These are phyloP conservation scores for Larix kaempferi DNA, from an alignment of 75 land plant species.

Conservation along the genomic window DNA sequence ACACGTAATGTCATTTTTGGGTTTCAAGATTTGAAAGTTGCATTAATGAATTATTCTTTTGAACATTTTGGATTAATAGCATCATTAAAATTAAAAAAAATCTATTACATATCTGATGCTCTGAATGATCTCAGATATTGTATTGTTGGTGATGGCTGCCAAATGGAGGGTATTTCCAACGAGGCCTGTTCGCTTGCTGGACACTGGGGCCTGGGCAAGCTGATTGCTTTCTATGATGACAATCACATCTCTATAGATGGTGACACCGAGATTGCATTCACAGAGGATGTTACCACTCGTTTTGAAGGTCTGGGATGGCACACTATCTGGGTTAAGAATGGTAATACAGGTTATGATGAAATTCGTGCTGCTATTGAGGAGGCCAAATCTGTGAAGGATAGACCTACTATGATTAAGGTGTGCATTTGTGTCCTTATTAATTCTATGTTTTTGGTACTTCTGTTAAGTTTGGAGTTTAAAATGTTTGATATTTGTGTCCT, in stretches of 20 bases:
- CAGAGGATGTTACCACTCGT: constrained; percentile 76
- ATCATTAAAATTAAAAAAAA: neutral
- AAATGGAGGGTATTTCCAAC: constrained; percentile 96
- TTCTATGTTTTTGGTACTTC: neutral
- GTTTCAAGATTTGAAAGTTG: neutral
- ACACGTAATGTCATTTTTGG: constrained; percentile 62
- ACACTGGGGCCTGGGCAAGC: constrained; percentile 98
- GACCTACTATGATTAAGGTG: constrained; percentile 96
- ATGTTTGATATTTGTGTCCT: neutral
- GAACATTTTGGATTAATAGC: neutral
- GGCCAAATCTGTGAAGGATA: constrained; percentile 82
- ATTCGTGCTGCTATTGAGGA: constrained; percentile 72
- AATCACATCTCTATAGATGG: constrained; percentile 99
- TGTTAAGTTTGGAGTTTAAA: neutral
- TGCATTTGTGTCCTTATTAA: neutral
- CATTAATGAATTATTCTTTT: neutral
- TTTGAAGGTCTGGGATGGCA: constrained; percentile 98
- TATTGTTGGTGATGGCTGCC: constrained; percentile 95
- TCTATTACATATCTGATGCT: neutral
- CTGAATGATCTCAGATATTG: constrained; percentile 40
- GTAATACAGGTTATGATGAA: constrained; percentile 83
- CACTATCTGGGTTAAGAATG: constrained; percentile 97
- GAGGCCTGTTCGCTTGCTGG: constrained; percentile 96
- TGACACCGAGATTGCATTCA: constrained; percentile 96
- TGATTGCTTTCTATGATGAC: constrained; percentile 96